phyloP scores from a whole-genome alignment of 2,329 filamentous ascomycete species.

The Fusarium armeniacum region DNA sequence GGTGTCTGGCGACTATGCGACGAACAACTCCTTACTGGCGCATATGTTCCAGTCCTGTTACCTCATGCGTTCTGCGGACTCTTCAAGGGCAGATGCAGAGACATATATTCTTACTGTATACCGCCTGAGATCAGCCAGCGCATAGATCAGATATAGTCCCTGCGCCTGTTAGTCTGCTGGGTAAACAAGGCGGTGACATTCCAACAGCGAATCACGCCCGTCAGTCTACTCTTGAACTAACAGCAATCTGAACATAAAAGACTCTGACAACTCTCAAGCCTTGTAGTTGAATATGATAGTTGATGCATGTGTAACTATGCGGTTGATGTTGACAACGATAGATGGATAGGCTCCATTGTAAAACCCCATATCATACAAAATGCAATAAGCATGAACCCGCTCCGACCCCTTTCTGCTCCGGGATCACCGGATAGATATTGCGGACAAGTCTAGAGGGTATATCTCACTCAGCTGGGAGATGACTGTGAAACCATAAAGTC shows the following conservation, averaged over 20 bases:
- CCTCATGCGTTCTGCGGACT: not conserved
- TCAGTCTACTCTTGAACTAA: not conserved
- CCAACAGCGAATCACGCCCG: not conserved
- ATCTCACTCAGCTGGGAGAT: not conserved
- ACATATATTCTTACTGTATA: not conserved
- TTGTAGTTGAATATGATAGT: not conserved
- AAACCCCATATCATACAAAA: constrained; percentile 12
- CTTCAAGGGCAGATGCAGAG: not conserved
- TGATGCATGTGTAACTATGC: not conserved
- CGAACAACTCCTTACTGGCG: not conserved
- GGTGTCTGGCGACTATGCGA: not conserved
- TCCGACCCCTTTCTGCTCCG: constrained; percentile 12
- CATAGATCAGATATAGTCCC: constrained; percentile 2
- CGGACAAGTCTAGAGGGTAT: not conserved
- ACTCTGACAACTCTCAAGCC: not conserved
- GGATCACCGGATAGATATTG: constrained; percentile 10
- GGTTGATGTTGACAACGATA: constrained; percentile 1
- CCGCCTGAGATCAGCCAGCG: constrained; percentile 4
- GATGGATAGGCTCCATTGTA: not conserved
- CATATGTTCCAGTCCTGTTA: too few species aligned
- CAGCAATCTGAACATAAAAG: not conserved
- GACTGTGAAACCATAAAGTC: not conserved
- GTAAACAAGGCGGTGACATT: constrained; percentile 4
- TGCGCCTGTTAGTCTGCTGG: not conserved
- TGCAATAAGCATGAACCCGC: constrained; percentile 13